phyloP scores from a whole-genome alignment of 2,329 filamentous ascomycete genomes.

The Aspergillus ochraceus region DNA sequence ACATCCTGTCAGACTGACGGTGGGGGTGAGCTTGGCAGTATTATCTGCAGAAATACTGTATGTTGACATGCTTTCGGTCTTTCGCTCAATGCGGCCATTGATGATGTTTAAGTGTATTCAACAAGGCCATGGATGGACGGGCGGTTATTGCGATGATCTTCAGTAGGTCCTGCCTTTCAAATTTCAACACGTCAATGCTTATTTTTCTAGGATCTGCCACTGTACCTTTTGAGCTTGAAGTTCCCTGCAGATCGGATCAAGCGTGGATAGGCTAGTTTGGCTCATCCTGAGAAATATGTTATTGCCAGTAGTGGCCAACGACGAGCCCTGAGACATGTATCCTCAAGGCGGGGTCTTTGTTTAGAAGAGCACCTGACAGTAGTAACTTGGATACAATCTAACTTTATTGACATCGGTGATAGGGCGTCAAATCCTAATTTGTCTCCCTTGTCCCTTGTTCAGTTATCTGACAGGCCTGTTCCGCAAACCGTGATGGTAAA shows the following conservation, averaged over 20 bases:
- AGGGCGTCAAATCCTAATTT: no score
- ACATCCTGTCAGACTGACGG: constrained; percentile 14
- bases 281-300: not conserved
- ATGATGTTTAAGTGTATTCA: constrained; percentile 7
- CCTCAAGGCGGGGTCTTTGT: no score
- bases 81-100: no score
- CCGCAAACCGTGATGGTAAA: no score
- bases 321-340: no score
- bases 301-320: no score
- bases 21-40: constrained; percentile 10
- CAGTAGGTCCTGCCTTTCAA: constrained; percentile 6
- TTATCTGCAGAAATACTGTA: constrained; percentile 15
- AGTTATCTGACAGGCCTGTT: no score
- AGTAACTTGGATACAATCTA: no score
- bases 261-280: not conserved
- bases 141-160: constrained; percentile 16
- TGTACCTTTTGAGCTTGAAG: constrained; percentile 11
- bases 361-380: no score
- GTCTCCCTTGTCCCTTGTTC: no score
- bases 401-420: no score
- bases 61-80: not conserved
- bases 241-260: not conserved
- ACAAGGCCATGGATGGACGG: constrained; percentile 16
- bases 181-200: not conserved
- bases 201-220: constrained; percentile 14